These are phyloP conservation scores for Sordaria brevicollis DNA, from an alignment of 495 filamentous ascomycete genomes.

Conservation along the genomic window DNA sequence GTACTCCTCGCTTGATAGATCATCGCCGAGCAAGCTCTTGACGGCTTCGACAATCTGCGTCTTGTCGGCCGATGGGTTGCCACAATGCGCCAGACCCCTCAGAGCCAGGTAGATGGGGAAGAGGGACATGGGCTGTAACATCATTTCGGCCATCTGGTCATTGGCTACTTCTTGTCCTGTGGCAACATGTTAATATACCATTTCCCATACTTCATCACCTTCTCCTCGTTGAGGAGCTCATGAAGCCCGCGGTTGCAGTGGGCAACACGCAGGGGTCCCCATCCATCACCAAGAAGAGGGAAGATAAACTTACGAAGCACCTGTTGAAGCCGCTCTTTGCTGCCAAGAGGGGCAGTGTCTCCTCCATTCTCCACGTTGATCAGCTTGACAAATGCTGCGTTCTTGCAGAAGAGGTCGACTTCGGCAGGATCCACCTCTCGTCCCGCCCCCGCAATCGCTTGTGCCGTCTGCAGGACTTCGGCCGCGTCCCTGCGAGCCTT, in stretches of 20 bases:
- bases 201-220: background rate
- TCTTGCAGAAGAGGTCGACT: slow-evolving; percentile 91
- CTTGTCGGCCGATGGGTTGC: slow-evolving; percentile 34
- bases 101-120: slow-evolving; percentile 71
- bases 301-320: slow-evolving; percentile 22
- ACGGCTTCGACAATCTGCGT: slow-evolving; percentile 26
- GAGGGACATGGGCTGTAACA: slow-evolving; percentile 47
- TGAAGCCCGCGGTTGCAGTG: background rate
- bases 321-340: slow-evolving; percentile 16
- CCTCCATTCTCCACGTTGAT: slow-evolving; percentile 41
- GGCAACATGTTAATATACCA: slow-evolving; percentile 10
- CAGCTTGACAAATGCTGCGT: slow-evolving; percentile 84
- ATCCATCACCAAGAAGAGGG: background rate
- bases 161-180: slow-evolving; percentile 28
- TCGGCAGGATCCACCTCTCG: slow-evolving; percentile 57
- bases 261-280: background rate
- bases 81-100: slow-evolving; percentile 39
- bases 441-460: slow-evolving; percentile 38
- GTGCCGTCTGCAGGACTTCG: slow-evolving; percentile 65
- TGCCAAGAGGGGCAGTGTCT: slow-evolving; percentile 2
- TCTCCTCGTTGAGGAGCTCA: background rate
- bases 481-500: slow-evolving; percentile 74
- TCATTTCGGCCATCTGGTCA: slow-evolving; percentile 32
- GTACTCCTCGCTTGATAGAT: background rate
- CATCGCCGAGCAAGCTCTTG: slow-evolving; percentile 22